These are phyloP conservation scores for Lactifluus hygrophoroides DNA, from an alignment of 768 basidiomycete genomes.

Conservation along the genomic window DNA sequence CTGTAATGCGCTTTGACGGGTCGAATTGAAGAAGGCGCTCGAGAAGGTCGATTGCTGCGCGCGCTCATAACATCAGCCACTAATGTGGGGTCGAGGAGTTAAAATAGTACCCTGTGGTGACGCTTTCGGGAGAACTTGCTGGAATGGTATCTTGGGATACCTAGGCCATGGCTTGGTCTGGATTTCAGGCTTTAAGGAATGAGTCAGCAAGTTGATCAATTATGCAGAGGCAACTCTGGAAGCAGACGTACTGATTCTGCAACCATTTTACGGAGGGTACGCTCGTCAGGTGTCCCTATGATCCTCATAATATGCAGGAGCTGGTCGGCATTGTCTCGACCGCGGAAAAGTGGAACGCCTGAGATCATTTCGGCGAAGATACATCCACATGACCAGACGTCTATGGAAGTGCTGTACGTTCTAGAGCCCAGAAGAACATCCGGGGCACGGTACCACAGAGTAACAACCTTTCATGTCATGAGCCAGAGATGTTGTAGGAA, in stretches of 20 bases:
- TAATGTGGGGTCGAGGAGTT: neutral
- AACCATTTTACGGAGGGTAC: conserved; percentile 78
- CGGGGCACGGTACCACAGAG: conserved; percentile 97
- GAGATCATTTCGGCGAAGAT: conserved; percentile 99
- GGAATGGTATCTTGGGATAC: conserved; percentile 76
- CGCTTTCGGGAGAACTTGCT: conserved; percentile 78
- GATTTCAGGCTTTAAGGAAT: conserved; percentile 62
- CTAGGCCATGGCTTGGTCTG: conserved; percentile 77
- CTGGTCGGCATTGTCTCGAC: conserved; percentile 95
- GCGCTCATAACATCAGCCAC: neutral
- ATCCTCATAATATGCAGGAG: conserved; percentile 97
- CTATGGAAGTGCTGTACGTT: conserved; percentile 96
- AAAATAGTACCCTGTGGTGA: conserved; percentile 61
- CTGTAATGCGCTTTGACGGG: conserved; percentile 83
- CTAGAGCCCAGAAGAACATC: conserved; percentile 95
- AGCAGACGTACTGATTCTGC: conserved; percentile 68
- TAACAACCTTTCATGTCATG: conserved; percentile 67
- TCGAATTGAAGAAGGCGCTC: conserved; percentile 95
- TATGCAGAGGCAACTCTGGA: neutral
- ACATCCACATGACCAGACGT: conserved; percentile 98
- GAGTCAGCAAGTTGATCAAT: conserved; percentile 3
- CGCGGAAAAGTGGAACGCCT: conserved; percentile 92
- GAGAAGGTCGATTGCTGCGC: conserved; percentile 77
- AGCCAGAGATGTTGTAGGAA: neutral
- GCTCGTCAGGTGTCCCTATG: conserved; percentile 89